These are phyloP conservation scores for Torulaspora franciscae DNA, from an alignment of 805 yeast species.

Conservation along the genomic window DNA sequence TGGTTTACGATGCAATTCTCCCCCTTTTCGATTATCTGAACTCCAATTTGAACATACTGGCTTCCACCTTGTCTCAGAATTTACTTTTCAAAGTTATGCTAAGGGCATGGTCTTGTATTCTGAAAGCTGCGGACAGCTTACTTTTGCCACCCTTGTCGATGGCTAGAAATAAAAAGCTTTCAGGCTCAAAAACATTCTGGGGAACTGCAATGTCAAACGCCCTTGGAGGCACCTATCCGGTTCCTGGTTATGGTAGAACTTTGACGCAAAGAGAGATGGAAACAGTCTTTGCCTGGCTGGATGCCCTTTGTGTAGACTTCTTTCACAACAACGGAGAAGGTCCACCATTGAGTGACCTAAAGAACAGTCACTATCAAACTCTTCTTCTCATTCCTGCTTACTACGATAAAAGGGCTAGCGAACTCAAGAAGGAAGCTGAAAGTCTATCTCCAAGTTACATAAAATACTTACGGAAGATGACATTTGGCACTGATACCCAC, in stretches of 20 bases:
- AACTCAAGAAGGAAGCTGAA: slow-evolving; percentile 55
- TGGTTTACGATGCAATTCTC: slow-evolving; percentile 58
- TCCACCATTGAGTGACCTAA: slow-evolving; percentile 60
- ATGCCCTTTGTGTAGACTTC: slow-evolving; percentile 60
- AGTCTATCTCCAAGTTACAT: slow-evolving; percentile 51
- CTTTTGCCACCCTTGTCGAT: slow-evolving; percentile 66
- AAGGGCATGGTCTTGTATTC: slow-evolving; percentile 73
- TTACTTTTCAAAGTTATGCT: slow-evolving; percentile 61
- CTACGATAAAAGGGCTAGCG: slow-evolving; percentile 48
- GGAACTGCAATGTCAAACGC: slow-evolving; percentile 48
- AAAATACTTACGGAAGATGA: slow-evolving; percentile 42
- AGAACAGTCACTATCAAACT: slow-evolving; percentile 59
- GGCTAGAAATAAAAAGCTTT: slow-evolving; percentile 33
- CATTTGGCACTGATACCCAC: slow-evolving; percentile 25
- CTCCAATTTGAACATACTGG: slow-evolving; percentile 59
- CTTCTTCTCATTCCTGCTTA: slow-evolving; percentile 58
- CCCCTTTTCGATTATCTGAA: slow-evolving; percentile 74
- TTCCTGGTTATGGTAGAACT: slow-evolving; percentile 50
- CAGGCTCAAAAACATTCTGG: slow-evolving; percentile 37
- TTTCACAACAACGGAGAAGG: slow-evolving; percentile 81
- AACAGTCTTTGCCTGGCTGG: slow-evolving; percentile 65
- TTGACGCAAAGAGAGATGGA: slow-evolving; percentile 59
- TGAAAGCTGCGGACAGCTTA: slow-evolving; percentile 63
- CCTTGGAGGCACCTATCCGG: slow-evolving; percentile 29
- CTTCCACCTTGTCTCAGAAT: slow-evolving; percentile 51